Conservation (phyloP, 2,329 filamentous ascomycete species). For the Fonsecaea erecta region DNA sequence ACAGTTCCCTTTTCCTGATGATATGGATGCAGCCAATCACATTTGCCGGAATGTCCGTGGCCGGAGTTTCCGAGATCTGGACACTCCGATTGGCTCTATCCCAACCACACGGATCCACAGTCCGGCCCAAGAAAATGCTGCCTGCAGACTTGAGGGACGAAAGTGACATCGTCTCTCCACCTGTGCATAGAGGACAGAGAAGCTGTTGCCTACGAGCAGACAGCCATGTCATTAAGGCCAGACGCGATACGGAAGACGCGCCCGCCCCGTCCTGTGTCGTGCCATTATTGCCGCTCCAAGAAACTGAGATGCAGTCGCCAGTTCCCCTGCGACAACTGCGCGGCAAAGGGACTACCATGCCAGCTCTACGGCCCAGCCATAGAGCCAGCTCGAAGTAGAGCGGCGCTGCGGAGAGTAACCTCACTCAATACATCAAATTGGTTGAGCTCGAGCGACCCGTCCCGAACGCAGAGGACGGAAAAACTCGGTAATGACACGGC, state of each 20-base stretch:
- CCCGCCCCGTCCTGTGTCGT: constrained; percentile 3
- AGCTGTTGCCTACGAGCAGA: not conserved
- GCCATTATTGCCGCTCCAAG: constrained; percentile 6
- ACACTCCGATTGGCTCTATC: not conserved
- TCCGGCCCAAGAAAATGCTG: too few relatives aligned
- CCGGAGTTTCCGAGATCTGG: not conserved
- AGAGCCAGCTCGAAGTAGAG: not conserved
- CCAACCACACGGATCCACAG: not conserved
- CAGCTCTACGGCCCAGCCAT: constrained; percentile 2
- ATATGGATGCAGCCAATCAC: not conserved
- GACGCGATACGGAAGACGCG: not conserved
- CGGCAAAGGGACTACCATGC: not conserved
- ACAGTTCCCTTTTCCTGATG: not conserved
- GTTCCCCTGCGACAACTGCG: constrained; percentile 5
- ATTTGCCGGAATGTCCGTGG: not conserved
- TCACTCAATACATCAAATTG: not conserved
- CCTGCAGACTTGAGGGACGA: too few relatives aligned
- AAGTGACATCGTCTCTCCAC: not conserved
- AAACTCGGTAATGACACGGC: not conserved
- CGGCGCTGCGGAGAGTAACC: not conserved
- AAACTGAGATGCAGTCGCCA: constrained; percentile 9
- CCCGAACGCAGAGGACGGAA: not conserved
- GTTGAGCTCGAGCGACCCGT: not conserved
- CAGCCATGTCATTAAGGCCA: not conserved
- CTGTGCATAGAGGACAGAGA: not conserved